Percentiles rank a stretch among this genome's conserved stretches.
These are phyloP conservation scores for Drechslerella stenobrocha DNA, from an alignment of 2,329 filamentous ascomycete genomes.

Conservation along the genomic window DNA sequence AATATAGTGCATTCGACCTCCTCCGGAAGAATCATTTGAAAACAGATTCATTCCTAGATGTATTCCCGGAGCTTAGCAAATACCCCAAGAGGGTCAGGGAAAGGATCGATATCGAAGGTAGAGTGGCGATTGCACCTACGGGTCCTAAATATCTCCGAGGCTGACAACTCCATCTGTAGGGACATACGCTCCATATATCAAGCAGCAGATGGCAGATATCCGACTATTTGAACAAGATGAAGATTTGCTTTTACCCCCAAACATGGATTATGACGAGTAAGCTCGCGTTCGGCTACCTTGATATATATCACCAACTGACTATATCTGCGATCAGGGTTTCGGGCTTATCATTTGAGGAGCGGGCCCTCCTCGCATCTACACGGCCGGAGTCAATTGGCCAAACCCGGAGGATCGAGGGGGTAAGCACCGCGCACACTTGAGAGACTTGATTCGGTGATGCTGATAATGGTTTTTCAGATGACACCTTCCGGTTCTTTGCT, in stretches of 20 bases:
- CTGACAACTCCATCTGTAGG: conserved; percentile 9
- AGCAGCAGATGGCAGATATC: conserved; percentile 69
- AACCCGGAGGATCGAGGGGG: conserved; percentile 81
- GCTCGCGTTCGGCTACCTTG: not conserved
- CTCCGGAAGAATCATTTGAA: conserved; percentile 67
- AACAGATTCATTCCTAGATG: conserved; percentile 61
- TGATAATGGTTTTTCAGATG: conserved; percentile 54
- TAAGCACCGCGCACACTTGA: conserved; percentile 49
- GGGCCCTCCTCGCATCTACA: conserved; percentile 68
- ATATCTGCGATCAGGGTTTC: conserved; percentile 58
- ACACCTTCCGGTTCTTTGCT: conserved; percentile 65
- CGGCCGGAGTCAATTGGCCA: conserved; percentile 84
- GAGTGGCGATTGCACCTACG: not conserved
- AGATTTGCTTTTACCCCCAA: conserved; percentile 68
- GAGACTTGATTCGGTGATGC: not conserved
- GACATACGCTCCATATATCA: conserved; percentile 82
- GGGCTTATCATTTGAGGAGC: conserved; percentile 80
- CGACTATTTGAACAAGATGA: conserved; percentile 76
- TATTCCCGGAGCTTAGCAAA: conserved; percentile 63
- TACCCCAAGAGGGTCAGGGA: conserved; percentile 66
- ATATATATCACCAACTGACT: not conserved
- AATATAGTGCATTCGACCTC: conserved; percentile 76
- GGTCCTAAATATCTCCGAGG: not conserved
- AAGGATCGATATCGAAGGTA: conserved; percentile 76
- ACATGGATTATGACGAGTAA: conserved; percentile 71